These are phyloP conservation scores for Dictyostelium discoideum DNA, from an alignment of 78 protist species.

Conservation along the genomic window dicty_2.7 NC_007091.3:2511501-2512000, in stretches of 20 bases:
- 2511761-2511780: neutral
- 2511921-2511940: neutral
- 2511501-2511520: neutral
- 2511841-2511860: neutral
- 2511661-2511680: neutral
- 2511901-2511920: neutral
- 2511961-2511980: too few relatives aligned
- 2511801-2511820: neutral
- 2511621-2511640: neutral
- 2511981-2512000: neutral
- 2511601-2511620: neutral
- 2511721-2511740: neutral
- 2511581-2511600: conserved; percentile 3
- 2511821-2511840: neutral
- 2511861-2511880: neutral
- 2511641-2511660: conserved; percentile 14
- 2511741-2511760: neutral
- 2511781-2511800: neutral
- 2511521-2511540: neutral
- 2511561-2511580: conserved; percentile 32
- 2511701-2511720: neutral
- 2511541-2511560: neutral
- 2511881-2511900: neutral
- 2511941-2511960: neutral
- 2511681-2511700: conserved; percentile 10